These are phyloP conservation scores for Ceriops decandra DNA, from an alignment of 345 rosid species.

Conservation along the genomic window DNA sequence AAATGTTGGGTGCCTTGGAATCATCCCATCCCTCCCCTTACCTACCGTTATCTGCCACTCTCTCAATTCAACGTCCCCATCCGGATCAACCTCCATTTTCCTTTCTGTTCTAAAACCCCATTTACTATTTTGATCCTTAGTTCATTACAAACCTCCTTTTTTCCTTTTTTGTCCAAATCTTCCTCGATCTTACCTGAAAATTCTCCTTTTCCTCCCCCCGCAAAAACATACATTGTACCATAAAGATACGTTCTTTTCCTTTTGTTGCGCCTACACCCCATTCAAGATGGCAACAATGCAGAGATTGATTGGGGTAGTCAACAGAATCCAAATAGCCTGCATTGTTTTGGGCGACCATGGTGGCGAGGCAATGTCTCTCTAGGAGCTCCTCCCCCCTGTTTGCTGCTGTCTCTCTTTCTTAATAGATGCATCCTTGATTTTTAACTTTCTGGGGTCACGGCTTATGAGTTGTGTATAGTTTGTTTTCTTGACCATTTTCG, in stretches of 20 bases:
- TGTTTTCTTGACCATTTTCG: background rate
- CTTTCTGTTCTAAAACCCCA: conserved; percentile 3
- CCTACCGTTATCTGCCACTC: background rate
- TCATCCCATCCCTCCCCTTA: background rate
- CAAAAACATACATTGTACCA: background rate
- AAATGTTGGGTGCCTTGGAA: too few relatives aligned
- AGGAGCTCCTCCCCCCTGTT: conserved; percentile 92
- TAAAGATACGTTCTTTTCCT: background rate
- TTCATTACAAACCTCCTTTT: background rate
- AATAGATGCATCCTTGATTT: background rate
- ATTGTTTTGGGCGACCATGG: too few relatives aligned
- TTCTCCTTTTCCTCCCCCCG: too few relatives aligned
- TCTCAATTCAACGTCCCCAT: conserved; percentile 6
- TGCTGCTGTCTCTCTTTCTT: conserved; percentile 33
- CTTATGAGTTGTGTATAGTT: background rate
- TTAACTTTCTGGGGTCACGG: background rate
- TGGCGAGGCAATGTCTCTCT: too few relatives aligned
- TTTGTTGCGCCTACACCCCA: background rate
- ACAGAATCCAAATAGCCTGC: conserved; percentile 96
- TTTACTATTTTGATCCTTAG: background rate
- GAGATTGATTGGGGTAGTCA: conserved; percentile 89
- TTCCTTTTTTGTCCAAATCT: background rate
- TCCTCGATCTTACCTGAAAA: background rate
- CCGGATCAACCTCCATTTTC: background rate
- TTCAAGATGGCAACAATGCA: conserved; percentile 82